These are phyloP conservation scores for Oldenlandia corymbosa DNA, from an alignment of 257 asterid species.

Conservation along the genomic window DNA sequence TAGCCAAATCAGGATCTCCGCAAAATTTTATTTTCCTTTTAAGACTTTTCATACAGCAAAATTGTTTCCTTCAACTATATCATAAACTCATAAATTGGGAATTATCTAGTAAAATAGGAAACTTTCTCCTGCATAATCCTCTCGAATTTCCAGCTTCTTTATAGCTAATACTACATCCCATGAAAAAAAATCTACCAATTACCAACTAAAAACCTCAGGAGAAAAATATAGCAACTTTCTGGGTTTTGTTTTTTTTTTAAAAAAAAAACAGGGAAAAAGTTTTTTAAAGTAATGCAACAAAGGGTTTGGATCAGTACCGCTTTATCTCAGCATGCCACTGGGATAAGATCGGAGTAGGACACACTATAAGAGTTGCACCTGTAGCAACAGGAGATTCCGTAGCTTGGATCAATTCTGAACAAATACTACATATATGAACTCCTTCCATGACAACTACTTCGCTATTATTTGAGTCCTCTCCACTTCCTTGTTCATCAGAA, in stretches of 20 bases:
- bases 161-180: not conserved
- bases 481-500: constrained; percentile 24
- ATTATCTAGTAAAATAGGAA: not conserved
- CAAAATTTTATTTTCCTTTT: no score
- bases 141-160: no score
- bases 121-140: not conserved
- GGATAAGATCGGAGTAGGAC: constrained; percentile 93
- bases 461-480: constrained; percentile 22
- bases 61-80: not conserved
- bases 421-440: constrained; percentile 57
- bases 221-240: not conserved
- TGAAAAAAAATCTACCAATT: not conserved
- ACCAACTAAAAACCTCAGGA: not conserved
- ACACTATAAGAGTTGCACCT: constrained; percentile 95
- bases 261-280: constrained; percentile 13
- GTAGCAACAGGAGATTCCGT: constrained; percentile 79
- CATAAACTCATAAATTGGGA: not conserved
- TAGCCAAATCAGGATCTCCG: no score
- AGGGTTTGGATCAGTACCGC: constrained; percentile 57
- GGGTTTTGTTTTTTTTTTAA: not conserved
- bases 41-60: not conserved
- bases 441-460: constrained; percentile 59
- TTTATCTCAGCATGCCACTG: constrained; percentile 98
- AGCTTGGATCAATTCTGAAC: constrained; percentile 78
- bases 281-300: no score